phyloP scores from a whole-genome alignment of 225 moss, liverwort and hornwort species.

The Marchantia polymorpha region DNA sequence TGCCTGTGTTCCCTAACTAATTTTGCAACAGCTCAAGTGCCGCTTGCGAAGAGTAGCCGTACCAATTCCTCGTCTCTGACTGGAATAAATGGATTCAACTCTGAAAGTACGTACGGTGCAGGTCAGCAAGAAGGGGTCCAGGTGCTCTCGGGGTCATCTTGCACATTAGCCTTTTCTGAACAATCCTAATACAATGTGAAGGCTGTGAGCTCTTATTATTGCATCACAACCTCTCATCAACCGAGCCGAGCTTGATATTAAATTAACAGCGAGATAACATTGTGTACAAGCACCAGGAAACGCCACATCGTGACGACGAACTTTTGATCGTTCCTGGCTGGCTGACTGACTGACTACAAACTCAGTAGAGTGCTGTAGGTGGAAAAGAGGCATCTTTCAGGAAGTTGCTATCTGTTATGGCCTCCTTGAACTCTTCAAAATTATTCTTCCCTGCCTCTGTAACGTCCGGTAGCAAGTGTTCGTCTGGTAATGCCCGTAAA shows the following conservation, averaged over 20 bases:
- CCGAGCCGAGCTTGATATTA: neutral
- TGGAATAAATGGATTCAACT: too few species aligned
- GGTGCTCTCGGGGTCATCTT: neutral
- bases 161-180: too few species aligned
- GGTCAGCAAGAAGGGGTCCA: too few species aligned
- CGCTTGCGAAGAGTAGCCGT: too few species aligned
- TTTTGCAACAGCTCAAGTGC: too few species aligned
- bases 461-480: conserved; percentile 64
- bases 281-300: neutral
- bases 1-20: too few species aligned
- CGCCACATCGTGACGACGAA: neutral
- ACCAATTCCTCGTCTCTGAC: too few species aligned
- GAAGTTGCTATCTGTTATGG: conserved; percentile 48
- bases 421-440: conserved; percentile 65
- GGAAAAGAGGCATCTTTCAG: conserved; percentile 38
- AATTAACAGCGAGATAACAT: neutral
- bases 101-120: too few species aligned
- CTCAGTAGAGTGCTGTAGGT: conserved; percentile 19
- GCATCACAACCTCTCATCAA: neutral
- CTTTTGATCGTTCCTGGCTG: neutral
- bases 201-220: neutral
- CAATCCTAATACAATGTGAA: neutral
- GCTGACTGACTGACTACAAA: neutral
- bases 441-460: conserved; percentile 59
- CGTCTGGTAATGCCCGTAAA: conserved; percentile 69